Conservation (phyloP, 306 rosid species). For the Biancaea sappan region DNA sequence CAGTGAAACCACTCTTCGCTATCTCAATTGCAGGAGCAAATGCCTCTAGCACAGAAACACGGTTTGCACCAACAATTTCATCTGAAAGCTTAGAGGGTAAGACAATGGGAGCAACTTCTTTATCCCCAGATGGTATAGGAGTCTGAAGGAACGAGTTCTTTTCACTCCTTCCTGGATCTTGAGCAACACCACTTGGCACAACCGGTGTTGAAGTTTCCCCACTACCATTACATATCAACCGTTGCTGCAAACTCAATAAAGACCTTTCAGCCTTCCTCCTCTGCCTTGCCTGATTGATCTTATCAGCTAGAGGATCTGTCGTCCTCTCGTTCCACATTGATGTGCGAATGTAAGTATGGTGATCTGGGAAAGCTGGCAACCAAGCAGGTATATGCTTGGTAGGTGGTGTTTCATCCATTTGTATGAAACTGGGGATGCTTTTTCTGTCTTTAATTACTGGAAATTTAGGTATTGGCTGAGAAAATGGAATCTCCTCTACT, state of each 20-base stretch:
- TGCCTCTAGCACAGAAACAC: slow-evolving; percentile 69
- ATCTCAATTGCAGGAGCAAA: slow-evolving; percentile 87
- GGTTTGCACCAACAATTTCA: slow-evolving; percentile 38
- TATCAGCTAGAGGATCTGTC: slow-evolving; percentile 2
- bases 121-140: slow-evolving; percentile 33
- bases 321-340: not conserved
- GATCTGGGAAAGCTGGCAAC: not conserved
- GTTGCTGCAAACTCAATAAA: slow-evolving; percentile 62
- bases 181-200: slow-evolving; percentile 25
- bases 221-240: slow-evolving; percentile 42
- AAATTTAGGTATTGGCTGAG: slow-evolving; percentile 56
- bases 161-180: slow-evolving; percentile 33
- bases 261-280: slow-evolving; percentile 70
- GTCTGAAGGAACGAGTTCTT: slow-evolving; percentile 41
- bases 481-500: slow-evolving; percentile 57
- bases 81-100: slow-evolving; percentile 41
- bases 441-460: slow-evolving; percentile 43
- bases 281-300: slow-evolving; percentile 64
- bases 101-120: slow-evolving; percentile 47
- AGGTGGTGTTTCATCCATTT: slow-evolving; percentile 58
- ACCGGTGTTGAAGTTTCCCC: slow-evolving; percentile 34
- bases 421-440: slow-evolving; percentile 48
- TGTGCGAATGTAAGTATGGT: not conserved
- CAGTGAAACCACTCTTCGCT: slow-evolving; percentile 51
- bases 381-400: slow-evolving; percentile 57